Conservation (phyloP, 2,329 filamentous ascomycete genomes). For the Cercospora sp. region DNA sequence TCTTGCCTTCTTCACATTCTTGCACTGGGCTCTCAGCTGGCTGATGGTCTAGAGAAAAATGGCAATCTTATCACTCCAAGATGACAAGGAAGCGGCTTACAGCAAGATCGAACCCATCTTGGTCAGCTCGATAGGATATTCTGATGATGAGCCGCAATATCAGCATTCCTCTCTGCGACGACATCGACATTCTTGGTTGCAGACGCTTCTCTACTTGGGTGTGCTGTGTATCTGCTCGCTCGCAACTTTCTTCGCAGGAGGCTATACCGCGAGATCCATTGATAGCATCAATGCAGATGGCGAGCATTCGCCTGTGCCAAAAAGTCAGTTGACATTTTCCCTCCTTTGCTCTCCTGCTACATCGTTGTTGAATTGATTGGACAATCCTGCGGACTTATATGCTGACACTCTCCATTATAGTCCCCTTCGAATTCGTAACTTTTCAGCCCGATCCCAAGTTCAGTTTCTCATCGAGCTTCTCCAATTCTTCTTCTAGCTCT, state of each 20-base stretch:
- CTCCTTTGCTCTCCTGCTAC: neutral
- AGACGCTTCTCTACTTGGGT: neutral
- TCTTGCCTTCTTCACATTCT: neutral
- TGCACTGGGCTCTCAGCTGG: too few species aligned
- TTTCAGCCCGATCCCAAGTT: slow-evolving; percentile 29
- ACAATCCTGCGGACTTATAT: neutral
- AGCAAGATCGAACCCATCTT: neutral
- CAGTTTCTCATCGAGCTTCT: slow-evolving; percentile 21
- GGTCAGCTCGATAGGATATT: neutral
- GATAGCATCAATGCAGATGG: neutral
- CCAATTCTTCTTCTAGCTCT: slow-evolving; percentile 8
- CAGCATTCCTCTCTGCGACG: neutral
- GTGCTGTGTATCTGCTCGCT: neutral
- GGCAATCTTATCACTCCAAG: neutral
- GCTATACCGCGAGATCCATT: neutral
- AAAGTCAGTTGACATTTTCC: neutral
- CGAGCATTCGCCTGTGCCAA: neutral
- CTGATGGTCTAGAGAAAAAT: neutral
- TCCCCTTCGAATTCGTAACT: slow-evolving; percentile 11
- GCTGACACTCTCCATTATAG: neutral
- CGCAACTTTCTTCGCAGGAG: neutral
- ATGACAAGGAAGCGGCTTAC: neutral
- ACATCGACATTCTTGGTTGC: neutral
- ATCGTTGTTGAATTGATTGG: neutral
- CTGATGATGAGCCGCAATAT: neutral